phyloP scores from a whole-genome alignment of 2,329 filamentous ascomycete genomes.

The Aspergillus unguis region DNA sequence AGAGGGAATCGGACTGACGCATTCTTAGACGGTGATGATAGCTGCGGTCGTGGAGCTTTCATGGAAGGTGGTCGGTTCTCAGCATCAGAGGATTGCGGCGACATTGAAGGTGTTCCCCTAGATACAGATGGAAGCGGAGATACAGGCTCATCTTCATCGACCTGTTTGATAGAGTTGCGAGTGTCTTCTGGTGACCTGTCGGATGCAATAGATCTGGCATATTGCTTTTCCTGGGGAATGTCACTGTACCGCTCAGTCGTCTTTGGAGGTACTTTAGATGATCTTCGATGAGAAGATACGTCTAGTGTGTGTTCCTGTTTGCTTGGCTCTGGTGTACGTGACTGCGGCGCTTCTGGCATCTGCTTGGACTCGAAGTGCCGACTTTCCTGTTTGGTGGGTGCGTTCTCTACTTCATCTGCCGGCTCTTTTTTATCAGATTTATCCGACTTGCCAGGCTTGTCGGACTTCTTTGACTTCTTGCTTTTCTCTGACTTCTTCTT shows the following conservation, averaged over 20 bases:
- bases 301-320: conserved; percentile 20
- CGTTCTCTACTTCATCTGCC: conserved; percentile 20
- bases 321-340: conserved; percentile 18
- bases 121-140: conserved; percentile 36
- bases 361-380: conserved; percentile 2
- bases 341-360: conserved; percentile 13
- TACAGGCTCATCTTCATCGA: conserved; percentile 15
- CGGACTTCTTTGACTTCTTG: conserved; percentile 21
- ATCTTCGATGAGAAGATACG: conserved; percentile 21
- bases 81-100: conserved; percentile 73
- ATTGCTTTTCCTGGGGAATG: conserved; percentile 35
- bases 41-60: conserved; percentile 47
- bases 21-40: conserved; percentile 32
- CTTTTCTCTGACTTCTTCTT: conserved; percentile 31
- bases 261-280: conserved; percentile 32
- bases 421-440: conserved; percentile 32
- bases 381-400: not conserved
- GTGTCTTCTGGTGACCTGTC: conserved; percentile 12
- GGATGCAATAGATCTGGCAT: conserved; percentile 29
- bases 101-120: conserved; percentile 57
- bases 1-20: conserved; percentile 42
- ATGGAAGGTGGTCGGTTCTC: conserved; percentile 76
- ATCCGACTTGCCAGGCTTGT: conserved; percentile 16
- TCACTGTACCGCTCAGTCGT: conserved; percentile 38
- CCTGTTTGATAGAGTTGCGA: conserved; percentile 3